Conservation (phyloP, 176 grass and related monocot species). For the Phragmites australis region DNA sequence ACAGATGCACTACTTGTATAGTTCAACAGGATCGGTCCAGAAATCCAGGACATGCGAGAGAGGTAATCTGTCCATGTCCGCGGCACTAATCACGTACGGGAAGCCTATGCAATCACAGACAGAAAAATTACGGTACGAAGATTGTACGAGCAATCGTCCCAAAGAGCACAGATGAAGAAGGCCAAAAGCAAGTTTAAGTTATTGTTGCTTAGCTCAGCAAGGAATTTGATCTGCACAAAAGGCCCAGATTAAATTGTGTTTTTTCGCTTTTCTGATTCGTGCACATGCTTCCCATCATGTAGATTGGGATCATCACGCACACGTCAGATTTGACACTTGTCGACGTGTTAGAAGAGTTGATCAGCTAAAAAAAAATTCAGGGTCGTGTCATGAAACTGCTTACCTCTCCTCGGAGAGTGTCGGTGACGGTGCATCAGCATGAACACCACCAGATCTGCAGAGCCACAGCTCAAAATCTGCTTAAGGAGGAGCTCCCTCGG, state of each 20-base stretch:
- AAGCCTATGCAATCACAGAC: not conserved
- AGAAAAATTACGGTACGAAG: not conserved
- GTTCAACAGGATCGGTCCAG: not conserved
- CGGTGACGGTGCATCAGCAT: constrained; percentile 6
- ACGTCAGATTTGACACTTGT: not conserved
- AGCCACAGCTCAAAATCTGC: not conserved
- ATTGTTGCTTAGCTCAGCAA: not conserved
- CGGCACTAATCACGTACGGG: not conserved
- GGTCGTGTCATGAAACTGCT: not conserved
- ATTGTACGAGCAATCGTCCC: not conserved
- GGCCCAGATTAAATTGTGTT: not conserved
- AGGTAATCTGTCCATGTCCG: not conserved
- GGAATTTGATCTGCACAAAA: constrained; percentile 29
- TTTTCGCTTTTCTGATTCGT: not conserved
- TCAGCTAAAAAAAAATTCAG: not conserved
- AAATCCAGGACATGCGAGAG: not conserved
- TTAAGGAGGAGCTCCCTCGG: not conserved
- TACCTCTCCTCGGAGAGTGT: not conserved
- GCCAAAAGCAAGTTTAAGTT: no score
- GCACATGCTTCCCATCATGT: constrained; percentile 30
- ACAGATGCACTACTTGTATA: not conserved
- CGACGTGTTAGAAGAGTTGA: not conserved
- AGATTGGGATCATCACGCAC: not conserved
- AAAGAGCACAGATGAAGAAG: constrained; percentile 4
- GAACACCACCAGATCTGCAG: constrained; percentile 15